Evolutionary conservation across 257 asterid species (phyloP).

Genomic region (Eucommia ulmoides): DNA sequence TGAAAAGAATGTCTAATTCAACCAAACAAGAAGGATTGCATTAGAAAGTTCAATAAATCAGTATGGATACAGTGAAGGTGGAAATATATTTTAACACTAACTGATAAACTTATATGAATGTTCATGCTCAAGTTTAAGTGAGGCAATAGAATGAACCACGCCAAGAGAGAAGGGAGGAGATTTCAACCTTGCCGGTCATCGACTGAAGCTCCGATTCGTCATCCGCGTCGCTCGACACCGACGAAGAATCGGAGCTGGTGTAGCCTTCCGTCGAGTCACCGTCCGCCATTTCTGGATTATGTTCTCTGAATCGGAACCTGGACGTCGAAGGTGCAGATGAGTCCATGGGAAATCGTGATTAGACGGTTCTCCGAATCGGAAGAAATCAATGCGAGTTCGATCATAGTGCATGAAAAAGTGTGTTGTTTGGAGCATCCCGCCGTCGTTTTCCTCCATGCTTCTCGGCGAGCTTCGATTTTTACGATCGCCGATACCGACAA

Average conservation of each 20-base stretch:
- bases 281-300: slow-evolving; percentile 19
- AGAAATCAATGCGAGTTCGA: neutral
- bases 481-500: neutral
- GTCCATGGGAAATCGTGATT: slow-evolving; percentile 20
- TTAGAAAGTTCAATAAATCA: too few relatives aligned
- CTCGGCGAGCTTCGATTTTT: neutral
- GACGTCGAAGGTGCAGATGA: slow-evolving; percentile 21
- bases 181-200: slow-evolving; percentile 69
- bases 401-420: too few relatives aligned
- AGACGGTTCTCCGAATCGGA: neutral
- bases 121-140: too few relatives aligned
- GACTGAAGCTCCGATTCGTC: slow-evolving; percentile 45
- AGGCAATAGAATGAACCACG: neutral
- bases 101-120: too few relatives aligned
- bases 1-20: too few relatives aligned
- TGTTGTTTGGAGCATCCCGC: neutral
- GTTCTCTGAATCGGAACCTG: slow-evolving; percentile 51
- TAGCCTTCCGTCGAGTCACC: slow-evolving; percentile 23
- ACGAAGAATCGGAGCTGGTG: slow-evolving; percentile 30
- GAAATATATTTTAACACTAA: too few relatives aligned
- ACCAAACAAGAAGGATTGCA: too few relatives aligned
- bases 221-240: slow-evolving; percentile 26
- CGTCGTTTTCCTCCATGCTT: neutral
- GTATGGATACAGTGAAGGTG: too few relatives aligned
- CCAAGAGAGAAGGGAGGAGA: neutral